Conservation (phyloP, 1,284 basidiomycete genomes). For the Cystobasidium pallidum region DNA sequence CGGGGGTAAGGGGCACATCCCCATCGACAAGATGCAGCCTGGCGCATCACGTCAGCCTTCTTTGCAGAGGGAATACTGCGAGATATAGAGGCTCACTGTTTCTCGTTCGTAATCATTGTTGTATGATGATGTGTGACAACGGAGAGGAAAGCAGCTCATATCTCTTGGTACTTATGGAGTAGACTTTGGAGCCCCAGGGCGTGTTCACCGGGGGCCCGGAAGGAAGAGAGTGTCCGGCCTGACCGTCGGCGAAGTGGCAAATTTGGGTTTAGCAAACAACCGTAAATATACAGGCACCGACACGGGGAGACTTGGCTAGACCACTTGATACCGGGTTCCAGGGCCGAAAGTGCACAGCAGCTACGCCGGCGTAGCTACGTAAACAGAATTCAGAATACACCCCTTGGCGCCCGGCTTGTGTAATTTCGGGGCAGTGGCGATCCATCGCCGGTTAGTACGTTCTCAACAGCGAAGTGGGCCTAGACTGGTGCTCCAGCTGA, state of each 20-base stretch:
- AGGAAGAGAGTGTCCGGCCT: not conserved
- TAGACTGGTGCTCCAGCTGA: too few species aligned
- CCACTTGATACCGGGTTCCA: too few species aligned
- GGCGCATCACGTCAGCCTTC: not conserved
- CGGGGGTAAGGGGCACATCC: not conserved
- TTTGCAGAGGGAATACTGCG: not conserved
- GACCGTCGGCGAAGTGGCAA: not conserved
- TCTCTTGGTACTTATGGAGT: not conserved
- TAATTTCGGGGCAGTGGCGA: too few species aligned
- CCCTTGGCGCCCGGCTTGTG: too few species aligned
- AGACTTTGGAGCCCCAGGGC: not conserved
- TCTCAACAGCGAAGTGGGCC: too few species aligned
- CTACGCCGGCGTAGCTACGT: too few species aligned
- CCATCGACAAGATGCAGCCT: not conserved
- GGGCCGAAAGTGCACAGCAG: too few species aligned
- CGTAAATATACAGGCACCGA: not conserved
- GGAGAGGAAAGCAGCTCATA: not conserved
- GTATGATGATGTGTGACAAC: not conserved
- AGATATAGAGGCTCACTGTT: not conserved
- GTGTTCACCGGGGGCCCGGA: not conserved
- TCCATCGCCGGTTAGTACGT: too few species aligned
- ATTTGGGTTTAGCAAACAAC: slow-evolving; percentile 1
- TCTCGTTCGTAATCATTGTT: not conserved
- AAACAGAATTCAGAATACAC: too few species aligned
- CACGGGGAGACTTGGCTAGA: too few species aligned